phyloP scores from a whole-genome alignment of 179 eudicot species.

The Beta lomatogona region DNA sequence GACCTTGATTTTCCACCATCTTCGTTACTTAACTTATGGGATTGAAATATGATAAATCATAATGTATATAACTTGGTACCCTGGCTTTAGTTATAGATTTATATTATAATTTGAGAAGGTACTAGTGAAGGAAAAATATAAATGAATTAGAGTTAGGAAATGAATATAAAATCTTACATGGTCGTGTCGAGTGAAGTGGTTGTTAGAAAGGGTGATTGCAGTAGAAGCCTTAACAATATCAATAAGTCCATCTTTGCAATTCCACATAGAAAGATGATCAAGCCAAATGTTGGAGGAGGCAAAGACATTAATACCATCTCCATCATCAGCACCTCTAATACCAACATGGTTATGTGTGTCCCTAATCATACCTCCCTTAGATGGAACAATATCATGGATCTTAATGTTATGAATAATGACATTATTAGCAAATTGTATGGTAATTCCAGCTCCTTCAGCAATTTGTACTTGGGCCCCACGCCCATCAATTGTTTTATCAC shows the following conservation, averaged over 20 bases:
- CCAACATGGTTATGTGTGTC: slow-evolving; percentile 60
- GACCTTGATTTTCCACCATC: too few species aligned
- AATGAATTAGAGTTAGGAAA: too few species aligned
- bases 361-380: slow-evolving; percentile 52
- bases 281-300: slow-evolving; percentile 69
- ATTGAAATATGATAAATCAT: too few species aligned
- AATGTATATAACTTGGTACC: too few species aligned
- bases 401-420: slow-evolving; percentile 69
- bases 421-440: slow-evolving; percentile 59
- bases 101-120: too few species aligned
- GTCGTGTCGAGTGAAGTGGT: slow-evolving; percentile 74
- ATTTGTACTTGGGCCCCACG: slow-evolving; percentile 68
- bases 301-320: slow-evolving; percentile 69
- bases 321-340: slow-evolving; percentile 52
- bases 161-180: slow-evolving; percentile 38
- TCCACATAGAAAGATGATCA: slow-evolving; percentile 76
- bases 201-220: slow-evolving; percentile 73
- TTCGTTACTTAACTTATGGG: too few species aligned
- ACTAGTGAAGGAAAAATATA: too few species aligned
- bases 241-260: slow-evolving; percentile 64
- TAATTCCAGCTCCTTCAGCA: slow-evolving; percentile 72
- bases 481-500: slow-evolving; percentile 89
- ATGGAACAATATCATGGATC: slow-evolving; percentile 49
- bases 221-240: slow-evolving; percentile 70
- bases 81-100: too few species aligned